Conservation (phyloP, 2,329 filamentous ascomycete genomes). For the Epichloe baconii region DNA sequence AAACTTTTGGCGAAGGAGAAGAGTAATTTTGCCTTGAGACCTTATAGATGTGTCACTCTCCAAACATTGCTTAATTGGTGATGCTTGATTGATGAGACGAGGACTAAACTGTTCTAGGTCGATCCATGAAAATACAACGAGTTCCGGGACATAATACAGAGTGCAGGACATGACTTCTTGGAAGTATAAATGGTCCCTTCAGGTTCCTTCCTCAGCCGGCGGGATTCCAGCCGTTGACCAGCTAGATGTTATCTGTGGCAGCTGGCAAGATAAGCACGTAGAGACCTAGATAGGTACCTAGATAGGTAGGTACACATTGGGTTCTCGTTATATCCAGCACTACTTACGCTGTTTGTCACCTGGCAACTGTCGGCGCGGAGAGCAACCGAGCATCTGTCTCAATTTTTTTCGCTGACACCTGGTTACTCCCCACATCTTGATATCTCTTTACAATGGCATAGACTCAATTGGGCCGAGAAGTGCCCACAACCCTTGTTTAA, state of each 20-base stretch:
- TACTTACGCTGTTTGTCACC: neutral
- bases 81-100: neutral
- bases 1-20: neutral
- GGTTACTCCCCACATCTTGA: neutral
- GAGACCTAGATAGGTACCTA: neutral
- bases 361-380: neutral
- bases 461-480: no score
- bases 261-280: neutral
- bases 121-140: neutral
- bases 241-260: neutral
- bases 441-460: no score
- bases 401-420: neutral
- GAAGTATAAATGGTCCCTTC: neutral
- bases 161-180: neutral
- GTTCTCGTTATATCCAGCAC: no score
- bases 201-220: neutral
- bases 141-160: neutral
- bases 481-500: no score
- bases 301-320: slow-evolving; percentile 1
- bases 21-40: neutral
- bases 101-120: neutral
- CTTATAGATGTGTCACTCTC: neutral
- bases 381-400: neutral
- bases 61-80: neutral
- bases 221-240: neutral